phyloP scores from a whole-genome alignment of 805 yeast genomes.

The Yarrowia divulgata region DNA sequence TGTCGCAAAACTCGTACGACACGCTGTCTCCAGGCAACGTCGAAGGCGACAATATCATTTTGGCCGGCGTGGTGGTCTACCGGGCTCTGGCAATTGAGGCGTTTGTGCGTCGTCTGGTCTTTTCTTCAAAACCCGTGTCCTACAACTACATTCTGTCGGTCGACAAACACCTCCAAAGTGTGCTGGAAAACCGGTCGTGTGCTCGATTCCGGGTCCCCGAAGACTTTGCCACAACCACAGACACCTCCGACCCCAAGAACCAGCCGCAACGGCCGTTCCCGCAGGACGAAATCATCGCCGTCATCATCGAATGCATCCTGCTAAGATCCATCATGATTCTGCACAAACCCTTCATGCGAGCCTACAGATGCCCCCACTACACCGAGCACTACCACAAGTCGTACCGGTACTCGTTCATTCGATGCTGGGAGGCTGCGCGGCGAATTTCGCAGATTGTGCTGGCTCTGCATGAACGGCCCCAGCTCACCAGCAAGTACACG shows the following conservation, averaged over 20 bases:
- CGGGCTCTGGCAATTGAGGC: slow-evolving; percentile 37
- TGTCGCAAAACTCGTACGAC: slow-evolving; percentile 39
- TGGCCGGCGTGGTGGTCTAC: slow-evolving; percentile 30
- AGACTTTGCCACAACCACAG: background rate
- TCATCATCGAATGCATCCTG: slow-evolving; percentile 29
- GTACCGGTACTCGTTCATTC: slow-evolving; percentile 28
- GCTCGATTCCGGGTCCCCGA: slow-evolving; percentile 32
- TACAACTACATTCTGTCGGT: slow-evolving; percentile 35
- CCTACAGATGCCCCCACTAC: slow-evolving; percentile 33
- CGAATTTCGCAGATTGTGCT: slow-evolving; percentile 13
- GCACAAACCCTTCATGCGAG: slow-evolving; percentile 37
- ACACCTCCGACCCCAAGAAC: background rate
- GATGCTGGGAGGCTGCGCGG: slow-evolving; percentile 37
- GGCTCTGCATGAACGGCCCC: slow-evolving; percentile 2
- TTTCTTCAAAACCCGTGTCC: slow-evolving; percentile 31
- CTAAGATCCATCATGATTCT: slow-evolving; percentile 30
- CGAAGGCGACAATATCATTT: slow-evolving; percentile 28
- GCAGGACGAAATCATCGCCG: slow-evolving; percentile 32
- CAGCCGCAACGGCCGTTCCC: slow-evolving; percentile 5
- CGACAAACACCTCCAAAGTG: slow-evolving; percentile 28
- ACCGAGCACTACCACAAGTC: slow-evolving; percentile 37
- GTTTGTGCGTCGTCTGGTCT: slow-evolving; percentile 19
- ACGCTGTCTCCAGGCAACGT: slow-evolving; percentile 33
- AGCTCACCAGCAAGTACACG: slow-evolving; percentile 3
- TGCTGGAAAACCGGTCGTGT: slow-evolving; percentile 33